Conservation (phyloP, 768 basidiomycete genomes). For the Lactarius sp. region DNA sequence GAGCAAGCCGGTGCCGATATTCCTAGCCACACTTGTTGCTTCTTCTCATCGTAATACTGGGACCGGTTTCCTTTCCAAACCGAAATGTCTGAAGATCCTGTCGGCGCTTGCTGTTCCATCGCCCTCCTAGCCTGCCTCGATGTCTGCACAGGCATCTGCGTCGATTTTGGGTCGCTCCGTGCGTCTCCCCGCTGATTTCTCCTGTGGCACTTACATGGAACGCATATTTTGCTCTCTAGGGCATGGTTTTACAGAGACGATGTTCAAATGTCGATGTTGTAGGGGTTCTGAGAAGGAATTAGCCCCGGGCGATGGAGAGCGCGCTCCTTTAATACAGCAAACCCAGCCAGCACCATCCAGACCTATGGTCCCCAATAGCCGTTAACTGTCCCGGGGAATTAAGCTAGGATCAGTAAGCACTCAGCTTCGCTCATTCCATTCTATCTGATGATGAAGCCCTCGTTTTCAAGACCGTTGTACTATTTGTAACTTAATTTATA, state of each 20-base stretch:
- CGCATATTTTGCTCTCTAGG: not conserved
- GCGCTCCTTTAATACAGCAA: slow-evolving; percentile 18
- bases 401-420: not conserved
- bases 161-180: slow-evolving; percentile 19
- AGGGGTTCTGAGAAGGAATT: not conserved
- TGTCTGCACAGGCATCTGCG: slow-evolving; percentile 16
- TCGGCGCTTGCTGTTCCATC: slow-evolving; percentile 15
- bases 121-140: slow-evolving; percentile 13
- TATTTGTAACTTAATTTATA: not conserved
- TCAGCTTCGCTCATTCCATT: not conserved
- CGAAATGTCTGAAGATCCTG: slow-evolving; percentile 14
- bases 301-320: not conserved
- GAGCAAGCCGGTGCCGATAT: too few relatives aligned
- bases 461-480: not conserved
- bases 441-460: not conserved
- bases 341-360: slow-evolving; percentile 4
- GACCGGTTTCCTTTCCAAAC: too few relatives aligned
- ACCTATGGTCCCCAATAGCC: not conserved
- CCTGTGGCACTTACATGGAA: not conserved
- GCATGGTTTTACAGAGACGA: slow-evolving; percentile 12
- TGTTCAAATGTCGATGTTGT: slow-evolving; percentile 7
- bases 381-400: not conserved
- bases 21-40: not conserved
- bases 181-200: not conserved
- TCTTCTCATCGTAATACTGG: too few relatives aligned